Conservation (phyloP, 169 alveolate genomes). For the Cryptosporidium canis region DNA sequence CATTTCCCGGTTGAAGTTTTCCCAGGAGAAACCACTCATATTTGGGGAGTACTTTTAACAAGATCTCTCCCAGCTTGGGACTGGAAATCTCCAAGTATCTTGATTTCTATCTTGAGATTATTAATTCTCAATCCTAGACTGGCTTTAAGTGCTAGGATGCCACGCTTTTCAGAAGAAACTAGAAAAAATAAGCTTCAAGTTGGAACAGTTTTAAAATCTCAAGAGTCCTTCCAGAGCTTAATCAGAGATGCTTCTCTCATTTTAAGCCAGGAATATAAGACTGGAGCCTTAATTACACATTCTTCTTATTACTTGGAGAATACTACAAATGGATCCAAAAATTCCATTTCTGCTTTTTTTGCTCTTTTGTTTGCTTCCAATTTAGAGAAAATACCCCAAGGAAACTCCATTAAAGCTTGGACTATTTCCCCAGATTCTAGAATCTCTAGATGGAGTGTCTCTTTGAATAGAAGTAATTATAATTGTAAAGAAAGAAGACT, state of each 20-base stretch:
- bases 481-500: constrained; percentile 31
- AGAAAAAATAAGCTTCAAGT: constrained; percentile 74
- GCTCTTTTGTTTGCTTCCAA: not conserved
- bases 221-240: constrained; percentile 68
- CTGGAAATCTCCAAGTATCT: constrained; percentile 75
- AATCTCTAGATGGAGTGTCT: constrained; percentile 44
- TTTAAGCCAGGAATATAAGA: not conserved
- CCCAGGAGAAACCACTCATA: constrained; percentile 77
- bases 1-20: constrained; percentile 77
- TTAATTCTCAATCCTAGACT: constrained; percentile 74
- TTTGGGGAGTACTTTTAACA: constrained; percentile 80
- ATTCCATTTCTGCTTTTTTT: constrained; percentile 10
- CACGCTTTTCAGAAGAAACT: constrained; percentile 74
- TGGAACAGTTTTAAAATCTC: constrained; percentile 76
- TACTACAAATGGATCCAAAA: not conserved
- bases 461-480: constrained; percentile 14
- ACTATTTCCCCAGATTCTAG: constrained; percentile 1
- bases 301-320: not conserved
- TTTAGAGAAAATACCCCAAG: not conserved
- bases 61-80: constrained; percentile 78
- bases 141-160: constrained; percentile 77
- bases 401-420: not conserved
- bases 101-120: constrained; percentile 78
- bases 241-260: constrained; percentile 46
- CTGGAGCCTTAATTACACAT: constrained; percentile 3